A percentile compares a stretch with the other conserved stretches of the same genome.
Conservation (phyloP, 2,329 filamentous ascomycete genomes). For the Microdochium trichocladiopsis region DNA sequence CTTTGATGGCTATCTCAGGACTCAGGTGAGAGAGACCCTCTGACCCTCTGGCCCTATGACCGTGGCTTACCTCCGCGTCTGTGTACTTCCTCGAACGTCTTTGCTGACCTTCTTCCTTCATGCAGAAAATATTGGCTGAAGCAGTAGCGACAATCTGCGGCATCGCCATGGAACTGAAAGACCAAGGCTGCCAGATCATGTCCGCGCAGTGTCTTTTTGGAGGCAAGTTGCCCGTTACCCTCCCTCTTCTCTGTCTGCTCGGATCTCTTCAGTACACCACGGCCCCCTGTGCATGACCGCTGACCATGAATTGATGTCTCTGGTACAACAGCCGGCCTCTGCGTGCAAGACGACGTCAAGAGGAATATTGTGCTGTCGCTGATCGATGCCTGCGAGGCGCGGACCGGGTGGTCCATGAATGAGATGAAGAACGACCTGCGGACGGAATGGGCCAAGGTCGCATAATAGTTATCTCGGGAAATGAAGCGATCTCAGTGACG, state of each 20-base stretch:
- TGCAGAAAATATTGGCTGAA: constrained; percentile 35
- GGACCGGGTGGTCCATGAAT: constrained; percentile 32
- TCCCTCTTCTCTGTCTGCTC: too few relatives aligned
- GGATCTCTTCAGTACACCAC: too few relatives aligned
- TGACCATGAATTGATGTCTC: background rate
- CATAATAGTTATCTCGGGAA: too few relatives aligned
- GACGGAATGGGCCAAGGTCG: constrained; percentile 17
- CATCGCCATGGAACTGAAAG: constrained; percentile 35
- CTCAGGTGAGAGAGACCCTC: constrained; percentile 4
- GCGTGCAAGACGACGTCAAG: constrained; percentile 27
- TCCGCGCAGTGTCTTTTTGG: constrained; percentile 35
- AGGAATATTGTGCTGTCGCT: constrained; percentile 26
- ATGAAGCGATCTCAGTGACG: too few relatives aligned
- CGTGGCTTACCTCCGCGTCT: too few relatives aligned
- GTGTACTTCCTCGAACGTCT: background rate
- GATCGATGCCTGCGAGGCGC: constrained; percentile 25
- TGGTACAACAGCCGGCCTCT: constrained; percentile 26
- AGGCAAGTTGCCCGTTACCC: constrained; percentile 12
- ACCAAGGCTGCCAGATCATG: constrained; percentile 32
- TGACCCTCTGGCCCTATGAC: too few relatives aligned
- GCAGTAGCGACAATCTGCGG: constrained; percentile 41
- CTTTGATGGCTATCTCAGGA: constrained; percentile 35
- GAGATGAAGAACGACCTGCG: constrained; percentile 18
- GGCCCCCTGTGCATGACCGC: too few relatives aligned
- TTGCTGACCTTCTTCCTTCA: constrained; percentile 2